These are phyloP conservation scores for Aspergillus awamori DNA, from an alignment of 2,329 filamentous ascomycete genomes.

Conservation along the genomic window DNA sequence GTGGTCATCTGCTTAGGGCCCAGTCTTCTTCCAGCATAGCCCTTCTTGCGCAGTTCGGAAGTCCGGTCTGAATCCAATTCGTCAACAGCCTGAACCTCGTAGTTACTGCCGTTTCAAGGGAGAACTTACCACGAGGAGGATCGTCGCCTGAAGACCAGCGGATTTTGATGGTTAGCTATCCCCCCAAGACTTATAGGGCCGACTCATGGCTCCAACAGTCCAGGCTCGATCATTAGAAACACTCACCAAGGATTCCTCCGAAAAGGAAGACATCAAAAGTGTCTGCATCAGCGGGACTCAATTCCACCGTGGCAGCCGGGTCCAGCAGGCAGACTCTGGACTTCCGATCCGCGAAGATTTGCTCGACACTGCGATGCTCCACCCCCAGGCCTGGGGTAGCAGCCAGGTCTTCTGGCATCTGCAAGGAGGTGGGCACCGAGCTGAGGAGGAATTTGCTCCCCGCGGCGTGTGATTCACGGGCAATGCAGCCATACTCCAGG, in stretches of 20 bases:
- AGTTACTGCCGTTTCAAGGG: neutral
- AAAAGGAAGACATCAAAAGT: conserved; percentile 91
- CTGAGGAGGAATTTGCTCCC: conserved; percentile 77
- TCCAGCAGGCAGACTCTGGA: conserved; percentile 84
- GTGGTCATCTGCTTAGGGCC: conserved; percentile 98
- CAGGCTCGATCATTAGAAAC: neutral
- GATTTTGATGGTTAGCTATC: conserved; percentile 13
- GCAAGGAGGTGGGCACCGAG: conserved; percentile 71
- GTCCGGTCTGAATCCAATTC: conserved; percentile 85
- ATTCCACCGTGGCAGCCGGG: conserved; percentile 77
- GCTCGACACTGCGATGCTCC: conserved; percentile 78
- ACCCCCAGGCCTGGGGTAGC: conserved; percentile 65
- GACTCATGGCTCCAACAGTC: conserved; percentile 1
- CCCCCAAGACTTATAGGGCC: neutral
- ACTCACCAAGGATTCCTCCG: conserved; percentile 86
- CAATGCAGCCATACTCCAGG: conserved; percentile 88
- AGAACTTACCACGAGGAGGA: conserved; percentile 76
- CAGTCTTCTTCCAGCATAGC: conserved; percentile 82
- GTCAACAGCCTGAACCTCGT: conserved; percentile 7
- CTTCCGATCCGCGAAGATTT: conserved; percentile 73
- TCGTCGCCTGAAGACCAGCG: conserved; percentile 71
- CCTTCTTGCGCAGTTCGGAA: conserved; percentile 91
- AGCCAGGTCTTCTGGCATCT: conserved; percentile 63
- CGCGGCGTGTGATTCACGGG: conserved; percentile 71
- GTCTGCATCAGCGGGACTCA: conserved; percentile 80